phyloP scores from a whole-genome alignment of 1,139 yeast genomes.

The Wickerhamomyces sp. region DNA sequence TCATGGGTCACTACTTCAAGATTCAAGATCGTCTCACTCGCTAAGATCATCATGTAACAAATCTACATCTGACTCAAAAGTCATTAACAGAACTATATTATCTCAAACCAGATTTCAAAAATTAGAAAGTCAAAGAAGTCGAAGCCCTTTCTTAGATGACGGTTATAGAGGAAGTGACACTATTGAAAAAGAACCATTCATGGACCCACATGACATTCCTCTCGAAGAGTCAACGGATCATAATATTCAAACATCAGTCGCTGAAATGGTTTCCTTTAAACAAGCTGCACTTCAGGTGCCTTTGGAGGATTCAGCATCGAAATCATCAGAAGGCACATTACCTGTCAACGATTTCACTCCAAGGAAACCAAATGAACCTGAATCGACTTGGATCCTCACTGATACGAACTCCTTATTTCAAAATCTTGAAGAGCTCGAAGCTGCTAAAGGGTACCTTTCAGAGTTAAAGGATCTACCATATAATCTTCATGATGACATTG shows the following conservation, averaged over 20 bases:
- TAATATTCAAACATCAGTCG: constrained; percentile 10
- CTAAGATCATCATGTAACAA: neutral
- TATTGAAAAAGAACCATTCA: constrained; percentile 5
- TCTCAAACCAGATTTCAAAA: constrained; percentile 17
- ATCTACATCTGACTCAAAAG: neutral
- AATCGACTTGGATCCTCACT: constrained; percentile 23
- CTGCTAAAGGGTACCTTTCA: constrained; percentile 33
- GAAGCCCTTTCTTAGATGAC: constrained; percentile 22
- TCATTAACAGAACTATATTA: constrained; percentile 6
- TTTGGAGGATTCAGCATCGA: neutral
- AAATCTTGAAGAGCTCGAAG: constrained; percentile 35
- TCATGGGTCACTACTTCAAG: neutral
- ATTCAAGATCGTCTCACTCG: neutral
- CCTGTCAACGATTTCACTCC: constrained; percentile 4
- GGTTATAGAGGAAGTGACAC: constrained; percentile 15
- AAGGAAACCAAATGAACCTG: neutral
- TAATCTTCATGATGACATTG: constrained; percentile 41
- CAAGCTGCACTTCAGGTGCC: neutral
- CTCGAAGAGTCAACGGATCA: constrained; percentile 25
- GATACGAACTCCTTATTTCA: constrained; percentile 30
- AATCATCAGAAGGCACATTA: constrained; percentile 2
- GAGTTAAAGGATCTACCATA: constrained; percentile 17
- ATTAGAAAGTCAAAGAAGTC: constrained; percentile 17
- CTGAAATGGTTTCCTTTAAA: neutral
- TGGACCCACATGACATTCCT: constrained; percentile 20